A percentile compares a stretch with the other conserved stretches of the same genome.
Conservation (phyloP, 164 flowering plant species). For the Dillenia turbinata region DNA sequence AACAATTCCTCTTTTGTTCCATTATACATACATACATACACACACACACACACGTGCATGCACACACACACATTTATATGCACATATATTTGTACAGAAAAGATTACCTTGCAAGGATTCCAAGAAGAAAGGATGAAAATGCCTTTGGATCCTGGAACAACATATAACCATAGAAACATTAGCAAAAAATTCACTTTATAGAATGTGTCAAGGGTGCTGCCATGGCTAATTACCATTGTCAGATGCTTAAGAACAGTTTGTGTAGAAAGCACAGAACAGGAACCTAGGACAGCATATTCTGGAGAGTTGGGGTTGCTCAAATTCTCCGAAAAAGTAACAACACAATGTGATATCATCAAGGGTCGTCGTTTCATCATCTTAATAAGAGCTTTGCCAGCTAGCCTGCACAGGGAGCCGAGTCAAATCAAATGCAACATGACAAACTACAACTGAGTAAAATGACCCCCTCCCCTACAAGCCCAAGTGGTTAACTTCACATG, state of each 20-base stretch:
- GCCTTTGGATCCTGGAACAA: slow-evolving; percentile 61
- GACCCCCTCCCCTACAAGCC: slow-evolving; percentile 54
- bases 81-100: no score
- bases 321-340: slow-evolving; percentile 60
- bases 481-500: no score
- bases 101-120: slow-evolving; percentile 77
- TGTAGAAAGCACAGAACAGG: slow-evolving; percentile 77
- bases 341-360: slow-evolving; percentile 70
- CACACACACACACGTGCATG: no score
- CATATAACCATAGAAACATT: slow-evolving; percentile 15
- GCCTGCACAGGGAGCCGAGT: slow-evolving; percentile 36
- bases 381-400: slow-evolving; percentile 84
- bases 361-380: slow-evolving; percentile 95
- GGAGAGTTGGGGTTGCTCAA: slow-evolving; percentile 53
- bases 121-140: slow-evolving; percentile 74
- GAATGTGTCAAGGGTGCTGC: slow-evolving; percentile 1
- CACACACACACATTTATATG: no score
- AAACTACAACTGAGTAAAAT: slow-evolving; percentile 57
- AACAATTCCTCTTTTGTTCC: not conserved
- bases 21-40: no score
- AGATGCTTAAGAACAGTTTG: slow-evolving; percentile 84
- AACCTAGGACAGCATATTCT: slow-evolving; percentile 85
- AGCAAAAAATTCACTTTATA: slow-evolving; percentile 10
- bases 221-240: slow-evolving; percentile 50
- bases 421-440: slow-evolving; percentile 11